Percentiles rank a stretch among this genome's conserved stretches.
Evolutionary conservation across 306 rosid species (phyloP).

Genomic region (Vicia villosa): DNA sequence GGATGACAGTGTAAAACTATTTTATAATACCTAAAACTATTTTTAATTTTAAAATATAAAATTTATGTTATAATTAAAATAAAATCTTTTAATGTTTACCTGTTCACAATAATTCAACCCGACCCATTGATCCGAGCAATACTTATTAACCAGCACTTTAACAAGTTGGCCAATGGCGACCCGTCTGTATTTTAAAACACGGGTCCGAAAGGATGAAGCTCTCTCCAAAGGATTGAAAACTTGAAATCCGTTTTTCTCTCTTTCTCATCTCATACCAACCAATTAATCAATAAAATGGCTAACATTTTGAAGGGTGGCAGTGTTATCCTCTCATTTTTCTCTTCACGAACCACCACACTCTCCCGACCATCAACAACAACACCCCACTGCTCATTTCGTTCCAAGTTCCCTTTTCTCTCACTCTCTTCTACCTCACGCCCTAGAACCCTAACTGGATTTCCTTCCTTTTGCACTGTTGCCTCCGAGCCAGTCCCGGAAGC

Average conservation of each 20-base stretch:
- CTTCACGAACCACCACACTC: conserved; percentile 18
- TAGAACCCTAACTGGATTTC: conserved; percentile 22
- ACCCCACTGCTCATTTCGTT: conserved; percentile 23
- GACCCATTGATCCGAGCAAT: too few relatives aligned
- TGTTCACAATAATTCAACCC: too few relatives aligned
- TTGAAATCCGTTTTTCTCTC: background rate
- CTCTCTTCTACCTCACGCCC: conserved; percentile 16
- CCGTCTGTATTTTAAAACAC: too few relatives aligned
- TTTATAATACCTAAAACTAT: too few relatives aligned
- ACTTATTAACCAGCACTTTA: too few relatives aligned
- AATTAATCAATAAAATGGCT: conserved; percentile 37
- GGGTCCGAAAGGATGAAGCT: too few relatives aligned
- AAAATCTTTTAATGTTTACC: too few relatives aligned
- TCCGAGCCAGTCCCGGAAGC: conserved; percentile 30
- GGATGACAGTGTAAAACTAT: too few relatives aligned
- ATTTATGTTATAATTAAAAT: too few relatives aligned
- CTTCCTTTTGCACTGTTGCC: conserved; percentile 44
- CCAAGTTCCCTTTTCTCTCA: conserved; percentile 29
- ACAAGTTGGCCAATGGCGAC: too few relatives aligned
- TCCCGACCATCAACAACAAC: background rate
- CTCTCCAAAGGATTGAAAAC: background rate
- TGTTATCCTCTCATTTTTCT: conserved; percentile 36
- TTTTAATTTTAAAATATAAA: too few relatives aligned
- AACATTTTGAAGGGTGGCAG: conserved; percentile 39
- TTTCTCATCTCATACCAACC: too few relatives aligned